Evolutionary conservation across 768 basidiomycete genomes (phyloP).

Genomic region (Amanita pseudoporphyria): DNA sequence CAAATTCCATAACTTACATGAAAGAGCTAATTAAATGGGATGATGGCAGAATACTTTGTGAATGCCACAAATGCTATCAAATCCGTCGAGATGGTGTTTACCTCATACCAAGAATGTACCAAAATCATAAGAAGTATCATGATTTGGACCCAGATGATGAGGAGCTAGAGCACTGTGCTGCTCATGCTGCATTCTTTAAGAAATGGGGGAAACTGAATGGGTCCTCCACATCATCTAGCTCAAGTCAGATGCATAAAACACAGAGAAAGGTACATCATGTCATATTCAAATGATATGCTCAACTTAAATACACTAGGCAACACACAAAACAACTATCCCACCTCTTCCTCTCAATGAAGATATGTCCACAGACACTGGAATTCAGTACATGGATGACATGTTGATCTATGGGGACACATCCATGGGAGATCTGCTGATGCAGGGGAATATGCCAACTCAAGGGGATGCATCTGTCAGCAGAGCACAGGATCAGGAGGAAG

Average conservation of each 20-base stretch:
- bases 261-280: background rate
- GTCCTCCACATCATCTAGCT: background rate
- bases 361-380: too few relatives aligned
- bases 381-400: background rate
- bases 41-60: background rate
- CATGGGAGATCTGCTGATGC: background rate
- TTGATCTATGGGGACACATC: background rate
- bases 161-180: background rate
- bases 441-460: background rate
- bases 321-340: background rate
- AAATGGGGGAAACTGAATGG: background rate
- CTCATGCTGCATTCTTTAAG: background rate
- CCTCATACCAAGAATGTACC: background rate
- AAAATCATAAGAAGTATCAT: background rate
- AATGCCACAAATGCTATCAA: slow-evolving; percentile 1
- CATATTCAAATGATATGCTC: background rate
- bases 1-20: background rate
- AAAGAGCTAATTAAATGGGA: background rate
- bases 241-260: background rate
- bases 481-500: background rate
- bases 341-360: background rate
- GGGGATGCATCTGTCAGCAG: background rate
- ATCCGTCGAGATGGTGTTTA: background rate
- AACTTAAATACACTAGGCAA: slow-evolving; percentile 2
- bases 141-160: slow-evolving; percentile 1